These are phyloP conservation scores for Pseudogymnoascus sp. DNA, from an alignment of 2,329 filamentous ascomycete genomes.

Conservation along the genomic window DNA sequence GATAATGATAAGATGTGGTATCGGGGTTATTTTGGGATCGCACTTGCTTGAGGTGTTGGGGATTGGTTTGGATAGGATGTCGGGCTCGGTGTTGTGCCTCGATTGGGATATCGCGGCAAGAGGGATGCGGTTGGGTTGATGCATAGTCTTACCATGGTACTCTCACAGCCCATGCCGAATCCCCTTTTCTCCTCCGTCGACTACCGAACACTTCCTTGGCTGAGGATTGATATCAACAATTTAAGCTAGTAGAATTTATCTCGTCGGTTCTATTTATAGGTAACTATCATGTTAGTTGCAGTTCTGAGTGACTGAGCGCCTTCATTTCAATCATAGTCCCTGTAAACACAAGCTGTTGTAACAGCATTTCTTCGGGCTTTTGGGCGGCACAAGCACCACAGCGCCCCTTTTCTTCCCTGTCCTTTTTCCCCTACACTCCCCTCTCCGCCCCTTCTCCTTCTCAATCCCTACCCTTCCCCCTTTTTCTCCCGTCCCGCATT, in stretches of 20 bases:
- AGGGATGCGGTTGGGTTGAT: not conserved
- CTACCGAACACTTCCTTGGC: not conserved
- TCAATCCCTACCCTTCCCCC: not conserved
- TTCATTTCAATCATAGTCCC: not conserved
- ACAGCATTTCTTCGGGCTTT: not conserved
- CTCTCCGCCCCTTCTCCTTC: not conserved
- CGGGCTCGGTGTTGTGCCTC: not conserved
- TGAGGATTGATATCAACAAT: not conserved
- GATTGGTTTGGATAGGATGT: not conserved
- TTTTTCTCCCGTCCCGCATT: not conserved
- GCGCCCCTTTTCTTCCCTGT: not conserved
- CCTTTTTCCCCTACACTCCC: not conserved
- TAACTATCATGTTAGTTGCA: not conserved
- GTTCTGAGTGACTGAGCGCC: not conserved
- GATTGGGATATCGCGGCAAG: not conserved
- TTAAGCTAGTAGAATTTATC: not conserved
- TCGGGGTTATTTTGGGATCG: not conserved
- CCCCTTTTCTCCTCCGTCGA: not conserved
- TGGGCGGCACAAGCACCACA: not conserved
- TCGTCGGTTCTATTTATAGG: not conserved
- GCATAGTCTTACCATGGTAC: not conserved
- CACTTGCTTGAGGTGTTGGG: not conserved
- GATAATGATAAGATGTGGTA: constrained; percentile 3
- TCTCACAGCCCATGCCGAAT: not conserved
- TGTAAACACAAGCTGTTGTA: not conserved